Base-by-base conservation (phyloP, 1,284 basidiomycete genomes). In the Apiotrichum gracile region DNA sequence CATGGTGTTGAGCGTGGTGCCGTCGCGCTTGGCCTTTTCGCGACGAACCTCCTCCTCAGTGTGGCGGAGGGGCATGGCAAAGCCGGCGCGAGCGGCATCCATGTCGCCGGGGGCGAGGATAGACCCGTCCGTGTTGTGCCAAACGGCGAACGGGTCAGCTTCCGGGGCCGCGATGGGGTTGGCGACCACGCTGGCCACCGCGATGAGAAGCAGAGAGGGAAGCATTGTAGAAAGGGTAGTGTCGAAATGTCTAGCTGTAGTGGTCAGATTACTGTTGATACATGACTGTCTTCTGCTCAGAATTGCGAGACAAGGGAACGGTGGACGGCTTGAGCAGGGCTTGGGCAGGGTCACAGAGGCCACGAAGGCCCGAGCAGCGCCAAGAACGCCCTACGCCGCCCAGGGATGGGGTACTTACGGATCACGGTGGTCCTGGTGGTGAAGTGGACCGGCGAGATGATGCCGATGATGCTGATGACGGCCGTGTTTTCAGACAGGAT, bases 61-160 rank as follows among this genome's bases (percentile, higher is more conserved):
- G 45, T 67, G 66, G 2, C 52, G 50, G 21, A 73, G 67, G 14
- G 55, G 41, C 6, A 67, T 49, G 17, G 62, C 53, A 38, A 61
- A 57, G 35, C 37, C 35, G 1, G 31, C 35, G n/a, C 24, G 16
- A 7, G 39, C 22, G 1, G 42, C 40, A 4, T 35, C 27, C 12
- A 44, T 27, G n/a, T 49, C 21, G 31, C 26, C 27, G 16, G 38
- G 19, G 5, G 41, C 5, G n/a, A 43, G 41, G 26, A 19, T 7
- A 5, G 19, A 1, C 9, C 43, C 31, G 43, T 26, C 19, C 4
- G 31, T 41, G 41, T 41, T 37, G n/a, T 37, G 51, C 12, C 39
- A 51, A 29, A 56, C 35, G 25, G 54, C 55, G 40, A 50, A 55
- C 16, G 54, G 55, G 35, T 53, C 48, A 3, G 44, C 14, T 9